Base-by-base conservation (phyloP, 202 grass and related monocot genomes). In the Cymbopogon flexuosus region DNA sequence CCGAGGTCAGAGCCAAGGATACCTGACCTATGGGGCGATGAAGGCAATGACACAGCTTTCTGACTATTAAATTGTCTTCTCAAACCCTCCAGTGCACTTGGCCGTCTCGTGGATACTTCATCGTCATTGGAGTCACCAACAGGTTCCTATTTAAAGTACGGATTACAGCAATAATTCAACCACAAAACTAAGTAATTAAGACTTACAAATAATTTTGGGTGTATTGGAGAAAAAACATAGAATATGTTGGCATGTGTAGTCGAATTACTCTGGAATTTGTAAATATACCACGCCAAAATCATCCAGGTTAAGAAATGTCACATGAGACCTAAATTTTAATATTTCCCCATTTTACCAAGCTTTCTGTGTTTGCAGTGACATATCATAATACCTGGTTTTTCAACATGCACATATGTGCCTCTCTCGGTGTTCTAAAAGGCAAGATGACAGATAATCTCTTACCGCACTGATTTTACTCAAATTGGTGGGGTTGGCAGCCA, bases 31-130 rank as follows among this genome's bases (percentile, higher is more conserved):
- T 93, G 86, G 39, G 92, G 95, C 16, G 92, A 98, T 40, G 92
- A 94, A 81, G 95, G 95, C 72, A 98, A 84, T 68, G 95, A 98
- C 66, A 95, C 82, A 40, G 95, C 90, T 87, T 78, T 98, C 54
- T 94, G 92, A 86, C 67, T 83, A 82, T 76, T 85, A 87, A 85
- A 81, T 33, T 93, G 88, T 68, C 88, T 89, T 87, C 86, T 90
- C 61, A 83, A 80, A 74, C 88, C 56, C 74, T 90, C 85, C 62
- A 73, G 80, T 60, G 78, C 81, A 77, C 68, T 70, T 49, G 77
- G 73, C 69, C 43, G 61, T 67, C 78, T 84, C 63, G 65, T 73
- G 68, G 78, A 91, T 56, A 65, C 68, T 84, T 89, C 86, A 63
- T 89, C 80, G n/a, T 73, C 78, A 9, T 90, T 71, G 45, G 84